phyloP scores from a whole-genome alignment of 192 early-diverging fungal species.

The Coemansia sp. region DNA sequence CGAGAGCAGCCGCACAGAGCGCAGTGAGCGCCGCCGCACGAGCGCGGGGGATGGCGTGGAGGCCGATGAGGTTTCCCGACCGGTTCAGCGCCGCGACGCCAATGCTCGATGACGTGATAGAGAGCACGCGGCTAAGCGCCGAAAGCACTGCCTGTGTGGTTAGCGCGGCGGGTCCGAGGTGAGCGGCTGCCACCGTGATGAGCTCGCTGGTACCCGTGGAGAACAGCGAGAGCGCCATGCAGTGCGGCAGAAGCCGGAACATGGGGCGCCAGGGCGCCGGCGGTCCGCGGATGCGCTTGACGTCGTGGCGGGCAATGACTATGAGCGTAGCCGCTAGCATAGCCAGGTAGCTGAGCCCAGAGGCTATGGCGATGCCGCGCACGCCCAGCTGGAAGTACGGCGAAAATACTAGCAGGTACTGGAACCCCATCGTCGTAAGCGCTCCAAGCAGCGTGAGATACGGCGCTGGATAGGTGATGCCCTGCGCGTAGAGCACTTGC shows the following conservation, averaged over 20 bases:
- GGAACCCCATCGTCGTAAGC: conserved; percentile 22
- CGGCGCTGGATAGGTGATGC: conserved; percentile 49
- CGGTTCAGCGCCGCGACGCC: conserved; percentile 81
- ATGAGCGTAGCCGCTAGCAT: conserved; percentile 60
- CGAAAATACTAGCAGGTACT: conserved; percentile 50
- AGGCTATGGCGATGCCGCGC: conserved; percentile 71
- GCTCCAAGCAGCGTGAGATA: conserved; percentile 47
- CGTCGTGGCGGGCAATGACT: conserved; percentile 48
- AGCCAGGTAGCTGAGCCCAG: conserved; percentile 60
- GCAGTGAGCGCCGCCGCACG: conserved; percentile 11
- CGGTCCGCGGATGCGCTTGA: conserved; percentile 26
- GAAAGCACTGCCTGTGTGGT: conserved; percentile 82
- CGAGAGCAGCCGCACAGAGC: conserved; percentile 7
- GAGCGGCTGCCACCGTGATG: conserved; percentile 75
- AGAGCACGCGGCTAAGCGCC: conserved; percentile 69
- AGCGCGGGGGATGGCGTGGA: conserved; percentile 18
- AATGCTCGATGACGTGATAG: conserved; percentile 71
- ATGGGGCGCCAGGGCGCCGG: conserved; percentile 44
- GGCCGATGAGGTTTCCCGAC: conserved; percentile 76
- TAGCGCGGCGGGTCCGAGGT: conserved; percentile 71
- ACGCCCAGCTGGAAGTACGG: conserved; percentile 62
- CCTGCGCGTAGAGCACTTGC: conserved; percentile 51
- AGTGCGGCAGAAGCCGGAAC: conserved; percentile 27
- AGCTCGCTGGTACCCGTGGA: conserved; percentile 65
- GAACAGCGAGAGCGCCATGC: conserved; percentile 32